Evolutionary conservation across 2,329 filamentous ascomycete species (phyloP).

Genomic region (Trichoderma sp.): DNA sequence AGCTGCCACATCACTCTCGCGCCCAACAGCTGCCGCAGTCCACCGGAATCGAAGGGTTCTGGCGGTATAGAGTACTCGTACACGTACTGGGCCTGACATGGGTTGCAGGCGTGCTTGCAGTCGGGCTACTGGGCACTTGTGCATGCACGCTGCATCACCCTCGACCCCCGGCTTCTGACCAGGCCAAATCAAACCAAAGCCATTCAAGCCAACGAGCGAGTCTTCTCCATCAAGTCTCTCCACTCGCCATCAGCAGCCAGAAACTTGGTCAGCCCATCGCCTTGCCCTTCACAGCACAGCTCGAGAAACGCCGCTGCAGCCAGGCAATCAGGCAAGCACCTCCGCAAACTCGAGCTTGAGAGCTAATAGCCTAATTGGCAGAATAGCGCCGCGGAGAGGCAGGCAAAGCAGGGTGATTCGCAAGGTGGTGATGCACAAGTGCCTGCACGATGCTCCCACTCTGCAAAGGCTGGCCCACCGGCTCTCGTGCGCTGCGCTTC

Average conservation of each 20-base stretch:
- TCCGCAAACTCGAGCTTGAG: slow-evolving; percentile 14
- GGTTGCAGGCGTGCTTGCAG: not conserved
- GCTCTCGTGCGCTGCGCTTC: slow-evolving; percentile 15
- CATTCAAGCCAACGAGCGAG: too few relatives aligned
- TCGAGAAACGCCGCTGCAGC: not conserved
- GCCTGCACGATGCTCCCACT: not conserved
- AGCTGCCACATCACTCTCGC: slow-evolving; percentile 22
- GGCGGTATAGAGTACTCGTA: not conserved
- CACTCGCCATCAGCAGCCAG: not conserved
- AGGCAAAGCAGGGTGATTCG: not conserved
- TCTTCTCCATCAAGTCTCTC: not conserved
- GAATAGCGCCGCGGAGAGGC: not conserved
- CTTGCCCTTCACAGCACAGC: slow-evolving; percentile 11
- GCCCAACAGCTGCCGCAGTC: not conserved
- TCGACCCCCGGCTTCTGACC: slow-evolving; percentile 1
- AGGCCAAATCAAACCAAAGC: not conserved
- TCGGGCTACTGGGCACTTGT: slow-evolving; percentile 11
- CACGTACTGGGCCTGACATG: not conserved
- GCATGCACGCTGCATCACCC: slow-evolving; percentile 23
- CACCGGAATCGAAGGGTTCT: too few relatives aligned
- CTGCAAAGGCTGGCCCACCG: slow-evolving; percentile 4
- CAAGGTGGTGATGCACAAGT: slow-evolving; percentile 1
- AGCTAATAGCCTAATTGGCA: slow-evolving; percentile 14
- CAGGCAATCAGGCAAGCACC: slow-evolving; percentile 7
- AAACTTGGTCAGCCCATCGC: slow-evolving; percentile 19